Base-by-base conservation (phyloP, 306 rosid species). In the Sicyos baderoa region DNA sequence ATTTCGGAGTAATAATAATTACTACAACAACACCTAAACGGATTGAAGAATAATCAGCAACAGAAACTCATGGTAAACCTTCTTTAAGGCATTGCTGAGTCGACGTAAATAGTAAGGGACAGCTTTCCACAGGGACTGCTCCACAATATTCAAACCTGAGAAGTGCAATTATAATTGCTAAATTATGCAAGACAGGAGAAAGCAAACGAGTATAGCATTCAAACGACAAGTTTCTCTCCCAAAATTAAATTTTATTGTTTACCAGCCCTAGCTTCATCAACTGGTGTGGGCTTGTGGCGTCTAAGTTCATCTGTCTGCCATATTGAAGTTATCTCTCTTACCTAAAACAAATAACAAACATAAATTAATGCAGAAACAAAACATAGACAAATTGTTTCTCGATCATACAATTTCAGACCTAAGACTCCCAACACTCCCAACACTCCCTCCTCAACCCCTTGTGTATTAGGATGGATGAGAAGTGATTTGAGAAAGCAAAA, bases 281-380 rank as follows among this genome's bases (percentile, higher is more conserved):
- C 97, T 17, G 97, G 95, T 37, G 97, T 89, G 69, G 97, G 97
- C 73, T 77, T 85, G 49, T 87, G 89, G 74, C 97, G 95, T 82
- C 97, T 82, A 54, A 89, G 91, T 79, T 91, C 97, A 73, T 91
- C 97, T 69, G 97, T 91, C 80, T 91, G 97, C 97, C 97, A 91
- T 77, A 91, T 89, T 68, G 97, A 85, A 78, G 95, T 91, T 72
- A 91, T 87, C 84, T 91, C 97, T 76, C 97, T 86, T 75, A 91
- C 95, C 97, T 91, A 58, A 73, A 85, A 81, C 52, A 22, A 51
- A 82, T 2, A 61, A 16, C 47, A 64, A 63, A 72, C 4, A 61
- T 63, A 50, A 32, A 72, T n/a, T 49, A 45, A 15, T 59, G 16
- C 71, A 53, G 72, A 71, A 62, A 50, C 73, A 55, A 63, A 19